Evolutionary conservation across 139 green algal species (phyloP), one percentile per base, ranked within the genome.

Genomic region (Chlamydomonas sphaeroides): DNA sequence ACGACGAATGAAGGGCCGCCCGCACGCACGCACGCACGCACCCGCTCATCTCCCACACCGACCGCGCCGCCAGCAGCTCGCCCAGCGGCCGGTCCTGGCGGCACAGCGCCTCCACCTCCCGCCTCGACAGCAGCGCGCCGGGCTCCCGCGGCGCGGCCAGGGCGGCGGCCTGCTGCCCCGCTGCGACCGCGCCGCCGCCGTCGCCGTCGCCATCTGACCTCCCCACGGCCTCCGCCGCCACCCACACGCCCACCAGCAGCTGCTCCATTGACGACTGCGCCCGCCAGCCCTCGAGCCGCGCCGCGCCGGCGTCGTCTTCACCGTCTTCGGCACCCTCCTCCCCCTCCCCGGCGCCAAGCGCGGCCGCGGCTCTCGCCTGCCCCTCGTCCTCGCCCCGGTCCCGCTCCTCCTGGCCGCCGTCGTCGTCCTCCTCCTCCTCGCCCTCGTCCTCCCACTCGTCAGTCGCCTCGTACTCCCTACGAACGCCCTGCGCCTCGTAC

Each of bases 21-120:
- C 48, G 48, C 48, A 11, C 48, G 48, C 48, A 23, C 48, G 14
- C 48, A 11, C 48, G 11, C 14, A 11, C 53, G 53, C 53, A 85
- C 84, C 76, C 80, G 67, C 75, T 88, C 67, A 88, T 80, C 39
- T 41, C 45, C 67, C 57, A 80, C 21, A 68, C 69, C 2, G 76
- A 71, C 26, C 26, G 26, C n/a, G 33, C 61, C 30, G 36, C 18
- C 68, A 88, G 67, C 75, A 88, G 75, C 32, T 88, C 63, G 2
- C 80, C 67, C 20, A 88, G 23, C n/a, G 45, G 39, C 53, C 53
- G 53, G 23, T 62, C 53, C 5, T 17, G 5, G 21, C 53, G 53
- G 21, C 7, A 10, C 53, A 62, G 18, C 53, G 53, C 53, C 53
- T 10, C 53, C 20, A 62, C 17, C 53, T 26, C n/a, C 53, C 53